Evolutionary conservation across 805 yeast species (phyloP).

Genomic region (Myxozyma neotropica): DNA sequence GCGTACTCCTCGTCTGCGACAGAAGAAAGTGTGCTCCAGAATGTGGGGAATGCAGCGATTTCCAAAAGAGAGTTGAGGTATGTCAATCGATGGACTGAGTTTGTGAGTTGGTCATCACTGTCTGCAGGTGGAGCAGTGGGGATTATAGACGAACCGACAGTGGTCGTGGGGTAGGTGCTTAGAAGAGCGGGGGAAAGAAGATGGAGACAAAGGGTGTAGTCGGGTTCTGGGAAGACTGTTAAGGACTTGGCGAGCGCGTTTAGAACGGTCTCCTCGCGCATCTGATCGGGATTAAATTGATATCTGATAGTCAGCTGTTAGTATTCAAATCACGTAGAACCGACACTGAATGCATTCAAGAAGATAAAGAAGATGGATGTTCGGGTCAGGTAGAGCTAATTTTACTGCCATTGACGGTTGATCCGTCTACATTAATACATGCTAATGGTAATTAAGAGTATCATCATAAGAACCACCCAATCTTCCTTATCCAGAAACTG

Average conservation of each 20-base stretch:
- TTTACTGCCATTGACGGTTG: constrained; percentile 29
- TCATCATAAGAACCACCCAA: constrained; percentile 18
- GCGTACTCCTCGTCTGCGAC: constrained; percentile 42
- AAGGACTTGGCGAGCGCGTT: constrained; percentile 49
- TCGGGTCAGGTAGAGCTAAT: constrained; percentile 34
- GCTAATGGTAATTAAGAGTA: constrained; percentile 25
- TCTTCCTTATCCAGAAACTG: background rate
- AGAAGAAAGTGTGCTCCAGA: constrained; percentile 41
- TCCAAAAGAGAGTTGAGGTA: constrained; percentile 40
- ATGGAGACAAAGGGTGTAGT: constrained; percentile 51
- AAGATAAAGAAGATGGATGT: background rate
- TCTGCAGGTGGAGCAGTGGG: constrained; percentile 25
- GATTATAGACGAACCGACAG: constrained; percentile 23
- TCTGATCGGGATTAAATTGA: constrained; percentile 42
- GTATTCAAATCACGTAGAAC: background rate
- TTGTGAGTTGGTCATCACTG: constrained; percentile 23
- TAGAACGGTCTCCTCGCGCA: constrained; percentile 38
- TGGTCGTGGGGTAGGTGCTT: constrained; percentile 7
- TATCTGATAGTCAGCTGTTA: constrained; percentile 28
- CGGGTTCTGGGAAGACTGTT: constrained; percentile 47
- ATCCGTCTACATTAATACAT: constrained; percentile 33
- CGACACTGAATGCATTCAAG: background rate
- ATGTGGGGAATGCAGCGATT: constrained; percentile 40
- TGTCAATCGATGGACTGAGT: constrained; percentile 35
- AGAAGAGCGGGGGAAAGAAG: constrained; percentile 49